Percentiles rank a stretch among this genome's conserved stretches.
phyloP scores from a whole-genome alignment of 2,329 filamentous ascomycete genomes.

The Penicillium brevicompactum region DNA sequence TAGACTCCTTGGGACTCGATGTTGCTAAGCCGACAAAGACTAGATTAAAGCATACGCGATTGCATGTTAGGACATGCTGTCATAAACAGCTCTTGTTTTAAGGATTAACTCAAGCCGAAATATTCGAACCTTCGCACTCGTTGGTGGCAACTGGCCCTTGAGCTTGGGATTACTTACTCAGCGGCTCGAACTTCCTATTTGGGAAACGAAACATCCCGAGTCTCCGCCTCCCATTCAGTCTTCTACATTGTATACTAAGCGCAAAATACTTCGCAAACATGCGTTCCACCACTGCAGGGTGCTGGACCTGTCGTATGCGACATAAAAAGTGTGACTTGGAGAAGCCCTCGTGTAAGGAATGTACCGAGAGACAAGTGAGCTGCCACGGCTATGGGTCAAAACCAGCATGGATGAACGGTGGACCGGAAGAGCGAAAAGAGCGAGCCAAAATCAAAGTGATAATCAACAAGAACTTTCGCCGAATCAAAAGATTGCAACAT shows the following conservation, averaged over 20 bases:
- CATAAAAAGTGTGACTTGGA: slow-evolving; percentile 24
- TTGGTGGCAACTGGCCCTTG: too few species aligned
- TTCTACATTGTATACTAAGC: neutral
- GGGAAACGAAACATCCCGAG: neutral
- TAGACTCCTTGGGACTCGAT: neutral
- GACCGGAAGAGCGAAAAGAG: slow-evolving; percentile 5
- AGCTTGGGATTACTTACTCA: too few species aligned
- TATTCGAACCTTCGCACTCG: too few species aligned
- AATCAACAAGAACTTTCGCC: slow-evolving; percentile 7
- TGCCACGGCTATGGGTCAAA: slow-evolving; percentile 29
- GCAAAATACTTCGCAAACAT: neutral
- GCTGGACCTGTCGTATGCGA: slow-evolving; percentile 28
- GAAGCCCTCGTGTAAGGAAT: slow-evolving; percentile 17
- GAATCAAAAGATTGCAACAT: slow-evolving; percentile 4
- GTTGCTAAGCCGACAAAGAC: neutral
- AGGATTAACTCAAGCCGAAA: too few species aligned
- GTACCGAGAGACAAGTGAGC: slow-evolving; percentile 18
- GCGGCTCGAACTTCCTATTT: neutral
- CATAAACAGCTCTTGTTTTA: too few species aligned
- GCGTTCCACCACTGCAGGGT: slow-evolving; percentile 11
- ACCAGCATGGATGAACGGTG: slow-evolving; percentile 28
- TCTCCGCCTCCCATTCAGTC: neutral
- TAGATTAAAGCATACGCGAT: too few species aligned
- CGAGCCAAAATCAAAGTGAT: slow-evolving; percentile 2
- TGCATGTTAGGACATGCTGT: too few species aligned